Evolutionary conservation across 163 green algal species (phyloP), one percentile per base, ranked within the genome.

Genomic region (Chlamydomonas reinhardtii): DNA sequence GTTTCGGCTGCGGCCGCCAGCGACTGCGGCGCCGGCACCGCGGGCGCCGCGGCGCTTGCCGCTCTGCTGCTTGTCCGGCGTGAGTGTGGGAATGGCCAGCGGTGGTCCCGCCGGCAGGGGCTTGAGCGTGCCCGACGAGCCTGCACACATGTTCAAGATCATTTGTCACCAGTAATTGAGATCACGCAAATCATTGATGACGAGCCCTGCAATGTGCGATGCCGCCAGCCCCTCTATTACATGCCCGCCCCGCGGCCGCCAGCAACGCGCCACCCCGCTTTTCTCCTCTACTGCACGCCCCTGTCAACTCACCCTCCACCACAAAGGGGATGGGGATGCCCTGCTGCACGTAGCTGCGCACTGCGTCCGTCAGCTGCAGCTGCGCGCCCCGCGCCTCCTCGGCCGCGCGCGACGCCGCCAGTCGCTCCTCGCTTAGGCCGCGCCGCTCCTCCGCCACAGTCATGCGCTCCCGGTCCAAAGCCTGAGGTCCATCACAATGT

Each of bases 291-390:
- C n/a, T n/a, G n/a, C n/a, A n/a, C n/a, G n/a, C n/a, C n/a, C n/a
- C n/a, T n/a, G n/a, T n/a, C n/a, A n/a, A 56, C 59, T 27, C 66
- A 90, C 86, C 68, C 16, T 90, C 71, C 70, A 92, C 37, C 32
- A 59, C 65, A 62, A 92, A 91, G 78, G 89, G 86, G 27, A 93
- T 91, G 77, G 89, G 89, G 48, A 93, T 75, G 39, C 89, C 89
- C 70, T 86, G 85, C 66, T 71, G 52, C 61, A 90, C 69, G 71
- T 81, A 92, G 29, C 22, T 29, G 3, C 80, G 70, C 54, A 91
- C 87, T 2, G 87, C 73, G 17, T 89, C 87, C 16, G 70, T 68
- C 48, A 91, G 87, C 76, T 81, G 59, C 39, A 87, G 20, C 73
- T 89, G 87, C 64, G 77, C 64, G 2, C 54, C 75, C 0, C 89